Evolutionary conservation across 108 stramenopile genomes (phyloP).

Genomic region (Cylindrotheca closterium): DNA sequence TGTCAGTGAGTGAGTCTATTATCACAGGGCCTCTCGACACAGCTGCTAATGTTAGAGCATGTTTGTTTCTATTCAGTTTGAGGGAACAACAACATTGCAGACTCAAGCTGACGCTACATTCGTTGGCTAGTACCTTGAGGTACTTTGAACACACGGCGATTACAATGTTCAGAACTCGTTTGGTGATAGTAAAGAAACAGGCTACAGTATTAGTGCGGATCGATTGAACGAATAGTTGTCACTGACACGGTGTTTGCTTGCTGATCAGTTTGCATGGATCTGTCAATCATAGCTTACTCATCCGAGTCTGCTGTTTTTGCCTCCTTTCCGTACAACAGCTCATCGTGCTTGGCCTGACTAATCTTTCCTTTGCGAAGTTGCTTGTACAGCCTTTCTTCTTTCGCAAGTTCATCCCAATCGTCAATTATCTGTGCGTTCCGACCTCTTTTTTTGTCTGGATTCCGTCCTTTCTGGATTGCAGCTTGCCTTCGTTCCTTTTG

Average conservation of each 20-base stretch:
- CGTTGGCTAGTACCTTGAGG: too few relatives aligned
- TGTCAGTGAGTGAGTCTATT: too few relatives aligned
- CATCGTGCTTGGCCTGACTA: constrained; percentile 78
- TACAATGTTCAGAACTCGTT: background rate
- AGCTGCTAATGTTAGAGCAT: too few relatives aligned
- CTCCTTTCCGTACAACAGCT: constrained; percentile 15
- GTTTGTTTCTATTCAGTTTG: too few relatives aligned
- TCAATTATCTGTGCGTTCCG: constrained; percentile 83
- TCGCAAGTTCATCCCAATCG: constrained; percentile 98
- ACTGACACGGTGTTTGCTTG: too few relatives aligned
- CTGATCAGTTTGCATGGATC: background rate
- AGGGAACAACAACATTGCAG: too few relatives aligned
- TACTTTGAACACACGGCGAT: background rate
- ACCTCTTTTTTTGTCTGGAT: constrained; percentile 90
- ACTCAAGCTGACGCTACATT: too few relatives aligned
- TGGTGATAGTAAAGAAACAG: too few relatives aligned
- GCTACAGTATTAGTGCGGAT: too few relatives aligned
- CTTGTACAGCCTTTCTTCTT: constrained; percentile 93
- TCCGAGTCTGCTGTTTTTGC: background rate
- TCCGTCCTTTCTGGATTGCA: constrained; percentile 81
- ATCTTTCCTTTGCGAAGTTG: constrained; percentile 85
- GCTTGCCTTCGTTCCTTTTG: constrained; percentile 55
- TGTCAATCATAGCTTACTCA: background rate
- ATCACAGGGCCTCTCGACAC: too few relatives aligned
- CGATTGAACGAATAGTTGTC: too few relatives aligned